Evolutionary conservation across 2,329 filamentous ascomycete genomes (phyloP).

Genomic region (Xylariomycetidae sp.): DNA sequence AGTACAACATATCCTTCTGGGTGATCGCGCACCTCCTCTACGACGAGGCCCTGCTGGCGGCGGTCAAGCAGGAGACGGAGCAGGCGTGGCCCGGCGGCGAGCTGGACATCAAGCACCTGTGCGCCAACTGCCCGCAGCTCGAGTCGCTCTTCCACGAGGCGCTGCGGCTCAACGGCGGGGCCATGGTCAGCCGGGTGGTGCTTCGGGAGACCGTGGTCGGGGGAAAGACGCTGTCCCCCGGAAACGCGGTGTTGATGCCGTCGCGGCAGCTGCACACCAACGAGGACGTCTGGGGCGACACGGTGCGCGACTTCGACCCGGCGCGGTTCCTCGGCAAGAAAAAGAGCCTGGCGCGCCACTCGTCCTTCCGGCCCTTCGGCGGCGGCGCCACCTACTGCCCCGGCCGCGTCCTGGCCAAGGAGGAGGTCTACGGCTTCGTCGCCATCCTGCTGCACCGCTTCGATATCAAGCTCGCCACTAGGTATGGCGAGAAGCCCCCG

Average conservation of each 20-base stretch:
- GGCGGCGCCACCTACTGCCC: constrained; percentile 6
- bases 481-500: too few relatives aligned
- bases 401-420: constrained; percentile 2
- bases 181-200: constrained; percentile 1
- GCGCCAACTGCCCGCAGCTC: constrained; percentile 3
- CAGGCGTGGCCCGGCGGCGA: constrained; percentile 2
- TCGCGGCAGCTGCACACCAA: constrained; percentile 4
- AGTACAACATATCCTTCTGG: constrained; percentile 7
- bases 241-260: constrained; percentile 2
- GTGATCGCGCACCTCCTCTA: constrained; percentile 4
- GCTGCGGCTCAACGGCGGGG: constrained; percentile 1
- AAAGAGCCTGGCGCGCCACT: neutral
- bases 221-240: constrained; percentile 1
- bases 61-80: constrained; percentile 5
- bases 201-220: neutral
- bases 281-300: constrained; percentile 2
- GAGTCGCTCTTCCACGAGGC: constrained; percentile 3
- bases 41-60: constrained; percentile 1
- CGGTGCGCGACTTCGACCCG: constrained; percentile 1
- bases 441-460: constrained; percentile 3
- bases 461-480: neutral
- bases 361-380: constrained; percentile 6
- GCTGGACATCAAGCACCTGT: constrained; percentile 6
- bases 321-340: constrained; percentile 5
- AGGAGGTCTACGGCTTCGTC: constrained; percentile 5